These are phyloP conservation scores for Acorus calamus DNA, from an alignment of 106 monocot genomes.

Conservation along the genomic window DNA sequence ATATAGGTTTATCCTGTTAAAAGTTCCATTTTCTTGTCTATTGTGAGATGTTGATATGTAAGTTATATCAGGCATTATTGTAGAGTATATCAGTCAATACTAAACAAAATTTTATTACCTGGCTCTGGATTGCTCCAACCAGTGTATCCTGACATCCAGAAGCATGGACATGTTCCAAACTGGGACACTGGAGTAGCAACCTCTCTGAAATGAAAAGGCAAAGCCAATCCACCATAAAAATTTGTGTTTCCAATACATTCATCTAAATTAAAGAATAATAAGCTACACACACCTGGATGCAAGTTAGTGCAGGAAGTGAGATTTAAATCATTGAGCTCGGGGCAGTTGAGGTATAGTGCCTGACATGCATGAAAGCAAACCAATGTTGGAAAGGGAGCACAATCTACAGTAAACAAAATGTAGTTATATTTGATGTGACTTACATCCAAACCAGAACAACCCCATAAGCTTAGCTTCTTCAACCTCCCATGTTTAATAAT, in stretches of 20 bases:
- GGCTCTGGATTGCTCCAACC: conserved; percentile 57
- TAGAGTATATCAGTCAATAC: no score
- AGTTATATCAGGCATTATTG: no score
- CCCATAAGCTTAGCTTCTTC: conserved; percentile 91
- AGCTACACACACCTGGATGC: conserved; percentile 52
- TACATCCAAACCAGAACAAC: conserved; percentile 89
- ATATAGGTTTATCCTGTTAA: no score
- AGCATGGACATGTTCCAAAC: conserved; percentile 61
- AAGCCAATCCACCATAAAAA: neutral
- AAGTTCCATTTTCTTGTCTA: no score
- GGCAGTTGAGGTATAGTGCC: conserved; percentile 86
- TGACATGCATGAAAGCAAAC: conserved; percentile 14
- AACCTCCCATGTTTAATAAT: conserved; percentile 74
- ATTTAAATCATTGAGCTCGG: conserved; percentile 81
- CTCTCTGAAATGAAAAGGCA: conserved; percentile 36
- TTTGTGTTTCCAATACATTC: neutral
- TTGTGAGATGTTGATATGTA: no score
- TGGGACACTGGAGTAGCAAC: conserved; percentile 78
- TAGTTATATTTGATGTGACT: conserved; percentile 11
- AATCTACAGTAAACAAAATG: neutral
- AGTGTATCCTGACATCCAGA: conserved; percentile 77
- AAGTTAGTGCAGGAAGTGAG: conserved; percentile 80
- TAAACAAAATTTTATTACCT: conserved; percentile 27
- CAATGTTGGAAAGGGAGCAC: neutral
- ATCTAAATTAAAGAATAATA: neutral